Evolutionary conservation across 495 filamentous ascomycete genomes (phyloP).

Genomic region (Lophium mytilinum): DNA sequence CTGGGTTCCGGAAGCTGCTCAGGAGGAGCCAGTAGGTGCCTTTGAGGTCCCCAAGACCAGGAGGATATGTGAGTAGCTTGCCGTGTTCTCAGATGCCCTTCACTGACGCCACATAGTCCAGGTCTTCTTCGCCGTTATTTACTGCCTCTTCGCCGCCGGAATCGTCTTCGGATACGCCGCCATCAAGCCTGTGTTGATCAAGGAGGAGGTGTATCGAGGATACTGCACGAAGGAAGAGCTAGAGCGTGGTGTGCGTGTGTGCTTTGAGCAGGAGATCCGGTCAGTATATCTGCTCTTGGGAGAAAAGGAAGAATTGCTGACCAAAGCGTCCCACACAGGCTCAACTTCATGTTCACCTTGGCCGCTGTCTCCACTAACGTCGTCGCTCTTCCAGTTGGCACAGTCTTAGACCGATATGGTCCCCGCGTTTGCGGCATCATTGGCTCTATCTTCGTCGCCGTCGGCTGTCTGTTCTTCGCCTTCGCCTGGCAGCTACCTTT

Average conservation of each 20-base stretch:
- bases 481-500: conserved; percentile 56
- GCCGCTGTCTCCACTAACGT: conserved; percentile 85
- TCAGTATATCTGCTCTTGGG: conserved; percentile 20
- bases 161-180: conserved; percentile 80
- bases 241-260: conserved; percentile 53
- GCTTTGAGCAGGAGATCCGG: conserved; percentile 67
- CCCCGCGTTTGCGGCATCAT: conserved; percentile 69
- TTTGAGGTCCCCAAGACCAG: conserved; percentile 45
- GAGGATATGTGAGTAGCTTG: conserved; percentile 39
- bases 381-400: conserved; percentile 73
- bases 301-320: neutral
- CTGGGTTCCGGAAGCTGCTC: conserved; percentile 26
- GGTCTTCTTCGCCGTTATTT: conserved; percentile 58
- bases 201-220: conserved; percentile 64
- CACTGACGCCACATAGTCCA: conserved; percentile 40
- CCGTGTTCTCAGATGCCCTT: neutral
- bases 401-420: conserved; percentile 76
- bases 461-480: conserved; percentile 64
- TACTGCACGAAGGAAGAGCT: conserved; percentile 52
- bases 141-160: conserved; percentile 75
- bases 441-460: conserved; percentile 57
- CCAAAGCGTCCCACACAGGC: conserved; percentile 15
- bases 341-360: conserved; percentile 91
- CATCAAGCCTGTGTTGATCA: conserved; percentile 70
- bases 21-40: conserved; percentile 32